Base-by-base conservation (phyloP, 495 filamentous ascomycete genomes). In the Podospora pseudoanserina region DNA sequence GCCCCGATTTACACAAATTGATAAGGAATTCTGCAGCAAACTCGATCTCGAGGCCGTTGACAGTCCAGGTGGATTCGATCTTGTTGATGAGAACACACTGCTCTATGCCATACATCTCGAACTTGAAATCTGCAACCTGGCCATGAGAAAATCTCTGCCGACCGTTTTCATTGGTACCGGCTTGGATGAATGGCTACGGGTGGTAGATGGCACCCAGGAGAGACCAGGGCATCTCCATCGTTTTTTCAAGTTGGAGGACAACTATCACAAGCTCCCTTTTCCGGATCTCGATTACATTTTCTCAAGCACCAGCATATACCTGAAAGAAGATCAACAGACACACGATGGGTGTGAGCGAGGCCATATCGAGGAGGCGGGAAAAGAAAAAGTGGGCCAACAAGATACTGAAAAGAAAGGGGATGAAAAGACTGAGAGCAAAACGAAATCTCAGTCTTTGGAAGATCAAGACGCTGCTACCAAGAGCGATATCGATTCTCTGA, bases 81-180 rank as follows among this genome's bases (percentile, higher is more conserved):
- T 77, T 2, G 82, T 92, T 15, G 81, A 80, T 9, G 66, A 75
- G 0, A 72, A 73, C 0, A 86, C 79, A 2, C 55, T 87, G n/a
- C 72, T 84, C 0, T 87, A 82, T 65, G 85, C 88, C 1, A 80
- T 93, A 15, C 85, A 93, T 61, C 86, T 90, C 73, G 89, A 89
- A 57, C 75, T 74, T 15, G 71, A 68, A 0, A 68, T 81, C 0
- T 84, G 82, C 61, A 72, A 78, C 4, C 65, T 73, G 5, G 78
- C 80, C 3, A 64, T 86, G 16, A 49, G 9, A 49, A 67, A 70
- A 1, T 73, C 60, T 6, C 65, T 72, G 13, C 85, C 85, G 16
- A 74, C 67, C 2, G 67, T 83, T 13, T 81, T 79, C 30, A 73
- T 86, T 13, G 84, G 84, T 0, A 81, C 79, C 6, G 71, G 76